Evolutionary conservation across 2,329 filamentous ascomycete species (phyloP).

Genomic region (Apiospora kogelbergensis): DNA sequence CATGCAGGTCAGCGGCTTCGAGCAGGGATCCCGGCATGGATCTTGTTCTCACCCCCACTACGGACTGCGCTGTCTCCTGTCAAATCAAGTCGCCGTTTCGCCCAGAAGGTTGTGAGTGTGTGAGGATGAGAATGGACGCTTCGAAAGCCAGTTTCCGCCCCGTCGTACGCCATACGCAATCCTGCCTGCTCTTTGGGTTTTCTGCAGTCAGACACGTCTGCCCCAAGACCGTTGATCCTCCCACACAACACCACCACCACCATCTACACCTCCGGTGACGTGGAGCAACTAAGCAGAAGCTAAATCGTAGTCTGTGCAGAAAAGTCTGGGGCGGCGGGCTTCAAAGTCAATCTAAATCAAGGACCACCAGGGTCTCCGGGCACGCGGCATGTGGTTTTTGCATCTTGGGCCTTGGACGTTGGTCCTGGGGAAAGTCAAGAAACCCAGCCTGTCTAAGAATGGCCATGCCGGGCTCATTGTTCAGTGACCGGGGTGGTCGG

Average conservation of each 20-base stretch:
- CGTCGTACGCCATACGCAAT: neutral
- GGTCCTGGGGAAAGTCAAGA: neutral
- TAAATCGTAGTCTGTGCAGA: neutral
- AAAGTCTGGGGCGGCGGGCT: neutral
- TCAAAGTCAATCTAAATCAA: neutral
- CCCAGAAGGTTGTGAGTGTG: neutral
- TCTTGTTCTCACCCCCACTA: neutral
- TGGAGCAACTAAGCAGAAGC: neutral
- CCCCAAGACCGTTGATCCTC: neutral
- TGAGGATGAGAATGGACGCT: neutral
- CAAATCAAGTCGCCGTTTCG: neutral
- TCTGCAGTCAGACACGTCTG: neutral
- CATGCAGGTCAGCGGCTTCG: constrained; percentile 7
- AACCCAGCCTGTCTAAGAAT: neutral
- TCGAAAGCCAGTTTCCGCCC: neutral
- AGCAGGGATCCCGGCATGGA: constrained; percentile 4
- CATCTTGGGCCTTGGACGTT: too few relatives aligned
- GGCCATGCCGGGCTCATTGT: neutral
- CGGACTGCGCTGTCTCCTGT: neutral
- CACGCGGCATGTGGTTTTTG: neutral
- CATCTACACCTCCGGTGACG: neutral
- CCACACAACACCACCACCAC: neutral
- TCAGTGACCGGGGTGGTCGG: neutral
- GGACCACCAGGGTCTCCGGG: neutral
- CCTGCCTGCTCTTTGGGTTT: neutral